These are phyloP conservation scores for Gnaphalium uliginosum DNA, from an alignment of 129 eudicot species.

Conservation along the genomic window DNA sequence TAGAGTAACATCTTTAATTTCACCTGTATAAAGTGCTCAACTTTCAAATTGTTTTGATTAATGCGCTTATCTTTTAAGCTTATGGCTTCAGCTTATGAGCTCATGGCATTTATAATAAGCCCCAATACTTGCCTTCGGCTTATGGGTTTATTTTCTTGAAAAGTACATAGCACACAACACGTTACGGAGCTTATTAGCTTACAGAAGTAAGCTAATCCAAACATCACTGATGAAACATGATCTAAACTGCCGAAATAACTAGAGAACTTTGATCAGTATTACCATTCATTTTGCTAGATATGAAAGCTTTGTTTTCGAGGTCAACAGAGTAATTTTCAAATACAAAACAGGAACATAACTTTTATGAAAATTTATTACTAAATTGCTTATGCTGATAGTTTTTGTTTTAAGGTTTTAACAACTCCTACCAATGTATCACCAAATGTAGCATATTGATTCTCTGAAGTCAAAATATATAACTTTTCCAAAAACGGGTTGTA, in stretches of 20 bases:
- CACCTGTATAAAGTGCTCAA: not conserved
- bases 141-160: not conserved
- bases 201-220: too few species aligned
- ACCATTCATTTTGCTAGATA: not conserved
- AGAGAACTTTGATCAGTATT: not conserved
- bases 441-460: constrained; percentile 4
- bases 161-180: too few species aligned
- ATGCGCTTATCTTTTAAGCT: too few species aligned
- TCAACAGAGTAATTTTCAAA: too few species aligned
- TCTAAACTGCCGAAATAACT: not conserved
- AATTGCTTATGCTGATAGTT: not conserved
- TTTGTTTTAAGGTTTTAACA: not conserved
- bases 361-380: not conserved
- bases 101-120: too few species aligned
- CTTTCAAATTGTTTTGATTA: too few species aligned
- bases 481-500: not conserved
- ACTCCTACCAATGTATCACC: not conserved
- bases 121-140: not conserved
- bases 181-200: too few species aligned
- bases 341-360: too few species aligned
- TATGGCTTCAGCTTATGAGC: too few species aligned
- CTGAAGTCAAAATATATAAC: constrained; percentile 8
- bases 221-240: not conserved
- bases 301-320: too few species aligned
- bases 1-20: too few species aligned